phyloP scores from a whole-genome alignment of 2,329 filamentous ascomycete genomes.

The Hysterium pulicare region DNA sequence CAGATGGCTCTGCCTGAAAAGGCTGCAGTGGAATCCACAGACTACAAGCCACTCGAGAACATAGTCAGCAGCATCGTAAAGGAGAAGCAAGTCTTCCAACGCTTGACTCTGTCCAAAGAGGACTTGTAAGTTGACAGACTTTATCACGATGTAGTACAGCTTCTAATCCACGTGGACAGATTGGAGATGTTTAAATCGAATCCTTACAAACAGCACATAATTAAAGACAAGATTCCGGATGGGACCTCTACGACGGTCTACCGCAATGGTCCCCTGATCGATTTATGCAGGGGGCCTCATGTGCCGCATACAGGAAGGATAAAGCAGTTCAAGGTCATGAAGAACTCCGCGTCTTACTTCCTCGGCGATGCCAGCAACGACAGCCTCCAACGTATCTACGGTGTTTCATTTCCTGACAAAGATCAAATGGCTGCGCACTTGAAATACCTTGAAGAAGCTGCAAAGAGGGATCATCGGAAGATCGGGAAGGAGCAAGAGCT shows the following conservation, averaged over 20 bases:
- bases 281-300: conserved; percentile 92
- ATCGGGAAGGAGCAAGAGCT: conserved; percentile 95
- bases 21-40: conserved; percentile 66
- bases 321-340: conserved; percentile 92
- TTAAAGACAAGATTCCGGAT: conserved; percentile 85
- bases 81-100: conserved; percentile 93
- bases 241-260: conserved; percentile 93
- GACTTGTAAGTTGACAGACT: conserved; percentile 53
- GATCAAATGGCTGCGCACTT: conserved; percentile 90
- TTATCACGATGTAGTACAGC: background rate
- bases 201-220: conserved; percentile 98
- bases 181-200: conserved; percentile 97
- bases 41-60: conserved; percentile 82
- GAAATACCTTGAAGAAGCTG: conserved; percentile 95
- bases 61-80: conserved; percentile 83
- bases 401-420: conserved; percentile 96
- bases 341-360: conserved; percentile 85
- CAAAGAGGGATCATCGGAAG: conserved; percentile 91
- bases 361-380: conserved; percentile 91
- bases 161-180: conserved; percentile 9
- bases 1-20: conserved; percentile 75
- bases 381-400: conserved; percentile 92
- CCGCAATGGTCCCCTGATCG: conserved; percentile 87
- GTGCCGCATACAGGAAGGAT: conserved; percentile 91
- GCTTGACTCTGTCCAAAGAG: conserved; percentile 83